phyloP scores from a whole-genome alignment of 352 stramenopile species.

The Labyrinthula sp. region DNA sequence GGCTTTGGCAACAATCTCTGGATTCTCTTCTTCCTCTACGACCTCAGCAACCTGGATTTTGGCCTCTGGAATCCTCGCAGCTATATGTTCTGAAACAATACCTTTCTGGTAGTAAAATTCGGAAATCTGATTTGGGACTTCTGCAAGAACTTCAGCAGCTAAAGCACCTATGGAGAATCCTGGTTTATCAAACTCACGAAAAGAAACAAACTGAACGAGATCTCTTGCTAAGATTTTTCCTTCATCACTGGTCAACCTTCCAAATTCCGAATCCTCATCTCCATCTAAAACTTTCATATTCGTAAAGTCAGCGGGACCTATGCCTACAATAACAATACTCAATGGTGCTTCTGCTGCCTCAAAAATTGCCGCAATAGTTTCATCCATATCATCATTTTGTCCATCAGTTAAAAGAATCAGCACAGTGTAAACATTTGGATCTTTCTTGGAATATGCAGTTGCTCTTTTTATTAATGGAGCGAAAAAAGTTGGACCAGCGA shows the following conservation, averaged over 20 bases:
- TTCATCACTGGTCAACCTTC: too few relatives aligned
- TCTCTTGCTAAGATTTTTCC: constrained; percentile 9
- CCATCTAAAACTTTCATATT: constrained; percentile 21
- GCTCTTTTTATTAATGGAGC: constrained; percentile 12
- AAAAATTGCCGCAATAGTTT: constrained; percentile 17
- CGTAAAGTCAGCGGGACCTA: constrained; percentile 12
- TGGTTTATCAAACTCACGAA: constrained; percentile 9
- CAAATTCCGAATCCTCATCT: too few relatives aligned
- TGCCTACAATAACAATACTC: constrained; percentile 21
- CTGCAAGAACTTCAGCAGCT: constrained; percentile 5
- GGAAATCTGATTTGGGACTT: constrained; percentile 21
- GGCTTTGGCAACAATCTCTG: too few relatives aligned
- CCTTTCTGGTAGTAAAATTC: too few relatives aligned
- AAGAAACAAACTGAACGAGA: constrained; percentile 27
- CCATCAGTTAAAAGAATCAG: constrained; percentile 25
- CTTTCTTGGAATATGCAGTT: constrained; percentile 6
- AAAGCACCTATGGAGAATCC: constrained; percentile 3
- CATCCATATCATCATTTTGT: constrained; percentile 26
- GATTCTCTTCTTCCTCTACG: too few relatives aligned
- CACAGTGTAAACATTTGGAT: constrained; percentile 26
- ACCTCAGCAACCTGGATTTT: too few relatives aligned
- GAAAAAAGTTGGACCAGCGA: constrained; percentile 22
- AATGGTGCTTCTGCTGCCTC: constrained; percentile 12
- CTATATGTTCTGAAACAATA: too few relatives aligned
- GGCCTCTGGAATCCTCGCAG: too few relatives aligned